These are phyloP conservation scores for Wickerhamomyces kurtzmanii DNA, from an alignment of 805 yeast species.

Conservation along the genomic window DNA sequence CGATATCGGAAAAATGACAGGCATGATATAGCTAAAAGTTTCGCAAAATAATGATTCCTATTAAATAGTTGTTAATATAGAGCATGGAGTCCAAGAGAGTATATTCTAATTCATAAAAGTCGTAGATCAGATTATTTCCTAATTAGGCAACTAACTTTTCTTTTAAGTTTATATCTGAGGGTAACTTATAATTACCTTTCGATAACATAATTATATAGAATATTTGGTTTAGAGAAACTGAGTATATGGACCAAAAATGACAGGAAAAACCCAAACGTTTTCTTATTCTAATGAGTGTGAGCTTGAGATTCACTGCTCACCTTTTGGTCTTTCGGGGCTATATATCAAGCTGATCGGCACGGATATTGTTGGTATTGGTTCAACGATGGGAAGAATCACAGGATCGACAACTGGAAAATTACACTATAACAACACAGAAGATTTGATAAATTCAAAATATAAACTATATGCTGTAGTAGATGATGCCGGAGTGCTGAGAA, in stretches of 20 bases:
- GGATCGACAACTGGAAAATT: conserved; percentile 39
- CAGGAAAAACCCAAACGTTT: conserved; percentile 14
- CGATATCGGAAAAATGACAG: no score
- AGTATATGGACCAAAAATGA: not conserved
- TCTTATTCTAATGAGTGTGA: conserved; percentile 40
- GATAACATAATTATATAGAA: no score
- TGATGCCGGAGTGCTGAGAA: conserved; percentile 33
- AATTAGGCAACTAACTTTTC: not conserved
- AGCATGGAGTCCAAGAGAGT: not conserved
- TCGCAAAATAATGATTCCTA: no score
- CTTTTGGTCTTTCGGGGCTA: conserved; percentile 43
- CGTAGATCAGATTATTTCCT: not conserved
- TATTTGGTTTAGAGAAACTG: not conserved
- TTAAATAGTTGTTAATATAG: no score
- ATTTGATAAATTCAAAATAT: conserved; percentile 34
- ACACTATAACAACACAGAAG: conserved; percentile 37
- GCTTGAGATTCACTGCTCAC: conserved; percentile 45
- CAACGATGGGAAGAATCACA: conserved; percentile 47
- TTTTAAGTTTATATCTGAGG: no score
- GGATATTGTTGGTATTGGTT: conserved; percentile 42
- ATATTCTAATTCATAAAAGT: not conserved
- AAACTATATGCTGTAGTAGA: conserved; percentile 39
- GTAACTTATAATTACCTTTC: no score
- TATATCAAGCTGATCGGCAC: conserved; percentile 38
- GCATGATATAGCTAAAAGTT: no score